Evolutionary conservation across 176 grass and related monocot genomes (phyloP).

Genomic region (Microstegium vimineum): DNA sequence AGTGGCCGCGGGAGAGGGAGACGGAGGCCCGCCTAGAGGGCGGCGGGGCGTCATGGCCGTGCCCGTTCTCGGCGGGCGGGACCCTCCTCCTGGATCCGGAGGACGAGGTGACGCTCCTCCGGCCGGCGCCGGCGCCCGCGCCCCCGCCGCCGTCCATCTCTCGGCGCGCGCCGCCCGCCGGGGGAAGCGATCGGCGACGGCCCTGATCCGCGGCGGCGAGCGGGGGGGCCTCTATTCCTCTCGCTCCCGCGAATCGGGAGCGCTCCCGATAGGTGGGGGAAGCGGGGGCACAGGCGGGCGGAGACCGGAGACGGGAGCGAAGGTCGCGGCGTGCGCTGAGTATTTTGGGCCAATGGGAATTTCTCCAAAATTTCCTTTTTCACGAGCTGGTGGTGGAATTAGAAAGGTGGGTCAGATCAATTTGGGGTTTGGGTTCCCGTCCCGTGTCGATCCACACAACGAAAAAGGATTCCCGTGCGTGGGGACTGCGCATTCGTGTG

Average conservation of each 20-base stretch:
- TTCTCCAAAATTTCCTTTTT: not conserved
- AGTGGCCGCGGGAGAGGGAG: conserved; percentile 44
- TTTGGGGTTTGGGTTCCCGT: conserved; percentile 4
- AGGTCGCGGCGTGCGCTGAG: conserved; percentile 23
- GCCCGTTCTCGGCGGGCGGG: conserved; percentile 46
- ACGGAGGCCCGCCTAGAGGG: conserved; percentile 34
- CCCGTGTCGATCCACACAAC: conserved; percentile 2
- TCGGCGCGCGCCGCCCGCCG: conserved; percentile 20
- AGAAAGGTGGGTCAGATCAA: conserved; percentile 7
- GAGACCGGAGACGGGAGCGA: conserved; percentile 38
- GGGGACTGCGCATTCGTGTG: not conserved
- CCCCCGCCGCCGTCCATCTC: conserved; percentile 63
- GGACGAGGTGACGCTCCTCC: conserved; percentile 45
- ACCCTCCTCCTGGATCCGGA: conserved; percentile 37
- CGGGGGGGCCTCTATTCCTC: not conserved
- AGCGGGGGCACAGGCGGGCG: not conserved
- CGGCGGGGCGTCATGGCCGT: conserved; percentile 8
- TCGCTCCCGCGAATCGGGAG: conserved; percentile 27
- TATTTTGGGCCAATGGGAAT: conserved; percentile 16
- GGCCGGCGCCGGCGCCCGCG: conserved; percentile 16
- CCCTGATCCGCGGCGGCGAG: conserved; percentile 18
- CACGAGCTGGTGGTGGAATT: too few species aligned
- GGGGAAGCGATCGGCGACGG: conserved; percentile 11
- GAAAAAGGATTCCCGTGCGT: not conserved
- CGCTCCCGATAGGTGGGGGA: conserved; percentile 24